These are phyloP conservation scores for Rhizopogon vulgaris DNA, from an alignment of 768 basidiomycete species.

Conservation along the genomic window DNA sequence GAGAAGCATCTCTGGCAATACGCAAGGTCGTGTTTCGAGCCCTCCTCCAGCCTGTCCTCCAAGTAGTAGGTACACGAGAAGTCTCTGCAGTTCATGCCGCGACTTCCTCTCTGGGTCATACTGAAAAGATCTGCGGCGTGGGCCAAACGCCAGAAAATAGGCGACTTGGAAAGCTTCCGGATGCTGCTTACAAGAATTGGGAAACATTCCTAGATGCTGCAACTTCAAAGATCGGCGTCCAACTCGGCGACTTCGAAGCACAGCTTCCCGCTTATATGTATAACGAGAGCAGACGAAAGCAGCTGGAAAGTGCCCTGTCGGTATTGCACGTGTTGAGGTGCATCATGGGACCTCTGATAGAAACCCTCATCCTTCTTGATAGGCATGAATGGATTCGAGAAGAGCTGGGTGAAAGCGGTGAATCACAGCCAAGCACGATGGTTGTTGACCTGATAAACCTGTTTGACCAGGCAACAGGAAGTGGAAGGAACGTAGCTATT, in stretches of 20 bases:
- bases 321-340: slow-evolving; percentile 64
- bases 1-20: slow-evolving; percentile 43
- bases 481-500: slow-evolving; percentile 66
- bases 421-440: slow-evolving; percentile 17
- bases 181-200: slow-evolving; percentile 46
- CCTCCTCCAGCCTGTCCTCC: slow-evolving; percentile 37
- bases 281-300: slow-evolving; percentile 15
- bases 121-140: slow-evolving; percentile 15
- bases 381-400: slow-evolving; percentile 52
- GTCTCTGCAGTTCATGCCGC: neutral
- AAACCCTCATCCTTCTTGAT: slow-evolving; percentile 60
- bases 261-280: slow-evolving; percentile 16
- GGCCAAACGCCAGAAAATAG: slow-evolving; percentile 38
- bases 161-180: slow-evolving; percentile 46
- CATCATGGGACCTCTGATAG: slow-evolving; percentile 61
- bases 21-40: slow-evolving; percentile 73
- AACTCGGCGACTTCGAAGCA: slow-evolving; percentile 6
- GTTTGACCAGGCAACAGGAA: slow-evolving; percentile 68
- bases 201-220: slow-evolving; percentile 36
- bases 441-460: slow-evolving; percentile 50
- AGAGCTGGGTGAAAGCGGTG: slow-evolving; percentile 21
- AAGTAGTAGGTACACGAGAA: neutral
- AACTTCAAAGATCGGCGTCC: slow-evolving; percentile 21
- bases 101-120: neutral
- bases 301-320: slow-evolving; percentile 40